Conservation (phyloP, 805 yeast species). For the Candida insectalens region DNA sequence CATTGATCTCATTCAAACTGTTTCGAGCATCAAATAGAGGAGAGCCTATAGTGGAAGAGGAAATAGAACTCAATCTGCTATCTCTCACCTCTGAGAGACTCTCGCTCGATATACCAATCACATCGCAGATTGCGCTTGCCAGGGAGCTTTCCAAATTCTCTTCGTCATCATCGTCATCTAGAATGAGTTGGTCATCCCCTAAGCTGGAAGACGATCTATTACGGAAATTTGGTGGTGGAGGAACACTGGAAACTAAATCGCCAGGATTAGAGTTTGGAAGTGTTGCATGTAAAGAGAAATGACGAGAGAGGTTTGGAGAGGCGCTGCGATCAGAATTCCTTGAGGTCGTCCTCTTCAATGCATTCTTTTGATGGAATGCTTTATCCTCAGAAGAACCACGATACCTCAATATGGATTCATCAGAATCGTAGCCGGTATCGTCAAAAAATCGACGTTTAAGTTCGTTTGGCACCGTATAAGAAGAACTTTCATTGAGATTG, state of each 20-base stretch:
- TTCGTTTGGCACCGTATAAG: slow-evolving; percentile 42
- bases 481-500: slow-evolving; percentile 41
- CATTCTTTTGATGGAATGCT: no score
- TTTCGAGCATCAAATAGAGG: slow-evolving; percentile 15
- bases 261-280: slow-evolving; percentile 71
- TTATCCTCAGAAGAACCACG: no score
- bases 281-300: slow-evolving; percentile 44
- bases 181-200: slow-evolving; percentile 32
- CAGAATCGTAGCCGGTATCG: no score
- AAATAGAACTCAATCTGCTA: no score
- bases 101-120: slow-evolving; percentile 50
- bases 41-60: no score
- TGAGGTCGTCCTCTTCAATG: no score
- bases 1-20: slow-evolving; percentile 5
- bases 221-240: slow-evolving; percentile 20
- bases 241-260: slow-evolving; percentile 74
- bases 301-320: slow-evolving; percentile 25
- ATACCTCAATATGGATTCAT: no score
- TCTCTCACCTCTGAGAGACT: no score
- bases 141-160: slow-evolving; percentile 58
- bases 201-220: slow-evolving; percentile 16
- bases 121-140: slow-evolving; percentile 58
- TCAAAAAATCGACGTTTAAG: no score
- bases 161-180: slow-evolving; percentile 60
- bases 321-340: no score